Conservation (phyloP, 2,329 filamentous ascomycete genomes). For the Microdochium paspali region DNA sequence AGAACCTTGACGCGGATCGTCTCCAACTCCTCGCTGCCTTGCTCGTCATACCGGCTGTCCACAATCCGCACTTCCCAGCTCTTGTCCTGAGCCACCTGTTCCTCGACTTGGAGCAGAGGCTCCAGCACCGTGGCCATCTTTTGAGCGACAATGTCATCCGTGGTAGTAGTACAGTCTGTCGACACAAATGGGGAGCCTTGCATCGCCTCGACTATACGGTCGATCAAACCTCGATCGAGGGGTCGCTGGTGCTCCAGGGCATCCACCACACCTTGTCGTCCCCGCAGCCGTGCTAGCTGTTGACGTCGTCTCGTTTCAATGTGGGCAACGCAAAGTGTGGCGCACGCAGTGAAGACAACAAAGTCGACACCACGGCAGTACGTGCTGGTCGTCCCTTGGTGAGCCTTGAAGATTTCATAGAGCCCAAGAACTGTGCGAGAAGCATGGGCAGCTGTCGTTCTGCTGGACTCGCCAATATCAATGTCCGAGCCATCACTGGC, state of each 20-base stretch:
- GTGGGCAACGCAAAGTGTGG: conserved; percentile 29
- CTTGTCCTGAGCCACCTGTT: conserved; percentile 3
- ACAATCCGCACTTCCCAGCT: neutral
- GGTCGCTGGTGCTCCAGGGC: conserved; percentile 29
- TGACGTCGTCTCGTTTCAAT: conserved; percentile 21
- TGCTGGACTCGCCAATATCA: conserved; percentile 23
- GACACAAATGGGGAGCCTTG: conserved; percentile 6
- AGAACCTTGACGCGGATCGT: conserved; percentile 2
- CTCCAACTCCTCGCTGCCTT: neutral
- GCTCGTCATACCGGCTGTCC: neutral
- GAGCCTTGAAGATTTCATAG: conserved; percentile 26
- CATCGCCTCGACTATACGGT: conserved; percentile 23
- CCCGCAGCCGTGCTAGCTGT: neutral
- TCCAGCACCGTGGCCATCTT: conserved; percentile 22
- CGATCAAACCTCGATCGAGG: conserved; percentile 30
- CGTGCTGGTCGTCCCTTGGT: conserved; percentile 11
- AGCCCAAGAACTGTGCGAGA: conserved; percentile 30
- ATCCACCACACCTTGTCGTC: conserved; percentile 8
- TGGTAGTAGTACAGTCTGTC: conserved; percentile 7
- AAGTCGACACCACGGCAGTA: conserved; percentile 33
- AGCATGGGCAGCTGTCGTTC: conserved; percentile 27
- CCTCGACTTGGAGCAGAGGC: conserved; percentile 28
- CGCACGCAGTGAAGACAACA: conserved; percentile 27
- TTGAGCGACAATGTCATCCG: conserved; percentile 15
- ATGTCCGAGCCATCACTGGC: conserved; percentile 11